These are phyloP conservation scores for Theobroma cacao DNA, from an alignment of 345 rosid genomes.

Conservation along the genomic window DNA sequence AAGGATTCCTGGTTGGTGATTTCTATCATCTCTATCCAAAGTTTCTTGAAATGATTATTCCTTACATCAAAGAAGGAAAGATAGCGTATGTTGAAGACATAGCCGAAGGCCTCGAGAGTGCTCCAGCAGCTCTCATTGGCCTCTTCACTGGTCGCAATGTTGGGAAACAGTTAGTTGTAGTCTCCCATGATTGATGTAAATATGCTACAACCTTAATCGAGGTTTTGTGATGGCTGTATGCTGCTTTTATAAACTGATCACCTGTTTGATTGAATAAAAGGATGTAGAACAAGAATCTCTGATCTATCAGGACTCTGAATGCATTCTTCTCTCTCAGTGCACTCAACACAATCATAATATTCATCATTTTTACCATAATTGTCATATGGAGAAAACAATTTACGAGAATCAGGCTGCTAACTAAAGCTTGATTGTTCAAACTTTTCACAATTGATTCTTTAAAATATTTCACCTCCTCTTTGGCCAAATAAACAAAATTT, in stretches of 20 bases:
- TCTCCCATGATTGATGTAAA: slow-evolving; percentile 36
- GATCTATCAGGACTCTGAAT: too few species aligned
- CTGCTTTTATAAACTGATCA: background rate
- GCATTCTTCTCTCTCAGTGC: too few species aligned
- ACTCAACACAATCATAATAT: too few species aligned
- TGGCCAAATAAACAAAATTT: background rate
- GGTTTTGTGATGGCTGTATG: background rate
- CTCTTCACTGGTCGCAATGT: slow-evolving; percentile 46
- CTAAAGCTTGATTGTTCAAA: background rate
- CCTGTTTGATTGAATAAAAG: background rate
- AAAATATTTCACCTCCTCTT: background rate
- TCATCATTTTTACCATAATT: too few species aligned
- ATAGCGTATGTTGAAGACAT: slow-evolving; percentile 47
- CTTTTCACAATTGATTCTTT: background rate
- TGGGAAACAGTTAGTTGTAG: slow-evolving; percentile 46
- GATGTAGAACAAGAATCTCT: background rate
- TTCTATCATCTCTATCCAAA: slow-evolving; percentile 28
- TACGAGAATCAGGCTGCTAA: background rate
- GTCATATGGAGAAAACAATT: too few species aligned
- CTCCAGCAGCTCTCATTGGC: slow-evolving; percentile 48
- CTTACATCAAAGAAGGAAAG: slow-evolving; percentile 42
- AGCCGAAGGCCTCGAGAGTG: slow-evolving; percentile 47
- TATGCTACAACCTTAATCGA: background rate
- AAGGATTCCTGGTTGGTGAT: slow-evolving; percentile 42
- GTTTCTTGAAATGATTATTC: slow-evolving; percentile 38